Evolutionary conservation across 2,329 filamentous ascomycete genomes (phyloP), one percentile per base, ranked within the genome.

Genomic region (Xylariaceae sp.): DNA sequence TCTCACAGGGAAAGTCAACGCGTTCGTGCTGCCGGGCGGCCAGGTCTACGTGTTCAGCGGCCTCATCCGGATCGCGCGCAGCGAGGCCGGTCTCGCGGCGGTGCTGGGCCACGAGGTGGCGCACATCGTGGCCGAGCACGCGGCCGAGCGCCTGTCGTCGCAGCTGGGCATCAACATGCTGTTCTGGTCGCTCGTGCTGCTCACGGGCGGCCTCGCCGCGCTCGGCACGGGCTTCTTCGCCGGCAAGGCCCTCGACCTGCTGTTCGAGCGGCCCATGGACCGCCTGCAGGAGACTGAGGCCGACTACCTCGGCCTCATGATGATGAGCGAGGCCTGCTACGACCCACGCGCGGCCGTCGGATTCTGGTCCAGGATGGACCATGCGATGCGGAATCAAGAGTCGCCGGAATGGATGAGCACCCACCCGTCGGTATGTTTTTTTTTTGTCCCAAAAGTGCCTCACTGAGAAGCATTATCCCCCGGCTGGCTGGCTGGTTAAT

Each of bases 271-370:
- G 39, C 84, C 83, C 1, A 83, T 83, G 55, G 76, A 74, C 29
- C 66, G 84, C 31, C 72, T 70, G 51, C 83, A 88, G 60, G 84
- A 83, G 65, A 75, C 68, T 31, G 83, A 90, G 61, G 84, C 84
- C 0, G 84, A 90, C 51, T 85, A 83, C 48, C 86, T 89, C 30
- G 84, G 84, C 0, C 58, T 89, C 21, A 76, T 89, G 70, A 83
- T 89, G 70, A 89, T 89, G 81, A 76, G 83, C 0, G 75, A 85
- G 59, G 80, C 79, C 17, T 89, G 84, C 60, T 89, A 83, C 52
- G 69, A 86, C 40, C 84, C 84, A 1, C 59, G 68, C 10, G 74
- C 76, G 39, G 83, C 83, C 0, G 63, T 81, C 27, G 65, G 63
- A 0, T 75, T 89, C 38, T 86, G 77, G 80, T 57, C 68, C 52